Base-by-base conservation (phyloP, 2,329 filamentous ascomycete genomes). In the Fusarium pseudoanthophilum region DNA sequence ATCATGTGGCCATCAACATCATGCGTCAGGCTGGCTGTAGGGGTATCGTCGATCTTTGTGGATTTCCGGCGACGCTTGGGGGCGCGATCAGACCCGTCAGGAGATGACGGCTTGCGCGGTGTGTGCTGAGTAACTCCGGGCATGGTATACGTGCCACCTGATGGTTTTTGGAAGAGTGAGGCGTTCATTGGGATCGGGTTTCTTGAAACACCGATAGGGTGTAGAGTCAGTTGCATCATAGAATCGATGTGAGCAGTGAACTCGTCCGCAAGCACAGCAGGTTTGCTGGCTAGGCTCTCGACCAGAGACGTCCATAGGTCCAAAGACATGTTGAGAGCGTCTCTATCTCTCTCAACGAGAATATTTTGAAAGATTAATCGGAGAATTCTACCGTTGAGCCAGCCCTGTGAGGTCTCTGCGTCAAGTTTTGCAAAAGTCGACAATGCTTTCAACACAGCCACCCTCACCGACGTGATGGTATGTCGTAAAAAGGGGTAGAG, bases 1-100 rank as follows among this genome's bases (percentile, higher is more conserved):
- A 99, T 95, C 92, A 99, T 98, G 75, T 97, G 95, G 15, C 95
- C 96, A 80, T 99, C 96, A 24, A 99, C 94, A 81, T 99, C 97
- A 82, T 99, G 96, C 3, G 92, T 90, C n/a, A 92, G 85, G n/a
- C 85, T 88, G 8, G 88, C 83, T 3, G 89, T 84, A 3, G 88
- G 84, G 14, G 88, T 83, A 34, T 95, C 92, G 61, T 96, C 93
- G 26, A 89, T 84, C 84, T 97, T 97, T n/a, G 93, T 91, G 1
- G 93, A 93, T 82, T 95, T 97, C 69, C 95, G 91, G 39, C 95
- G 89, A 73, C 94, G 91, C 82, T 96, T 94, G 5, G 91, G 85
- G 20, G 90, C 87, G 68, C 93, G 88, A 67, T 93, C 90, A 18
- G 85, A 83, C 10, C 84, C 84, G 62, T 90, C 86, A 0, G 87